Base-by-base conservation (phyloP, 2,329 filamentous ascomycete species). In the Ascochyta pisi region DNA sequence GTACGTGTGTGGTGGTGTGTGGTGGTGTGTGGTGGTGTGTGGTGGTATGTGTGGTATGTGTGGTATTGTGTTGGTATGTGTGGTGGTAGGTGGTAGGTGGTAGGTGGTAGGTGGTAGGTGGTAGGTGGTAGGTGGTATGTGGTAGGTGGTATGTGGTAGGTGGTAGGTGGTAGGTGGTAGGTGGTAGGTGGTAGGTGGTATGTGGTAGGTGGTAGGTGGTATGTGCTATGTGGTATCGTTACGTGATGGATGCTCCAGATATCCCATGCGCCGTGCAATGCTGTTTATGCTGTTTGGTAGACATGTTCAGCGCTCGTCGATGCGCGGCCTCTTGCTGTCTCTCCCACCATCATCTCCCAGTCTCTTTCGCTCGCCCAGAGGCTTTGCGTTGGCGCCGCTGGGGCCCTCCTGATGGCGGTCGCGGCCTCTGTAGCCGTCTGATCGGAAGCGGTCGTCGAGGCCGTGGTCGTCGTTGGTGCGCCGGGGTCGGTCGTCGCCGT, bases 341-440 rank as follows among this genome's bases (percentile, higher is more conserved):
- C 78, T 71, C 54, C 74, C 68, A 3, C 71, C 68, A 6, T 73
- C 68, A 3, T 74, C 74, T 24, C 76, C 76, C 40, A 74, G 69
- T 41, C 79, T 71, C 69, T 82, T 84, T 45, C 87, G 78, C 63
- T 89, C 85, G 0, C 88, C 89, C 22, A 93, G 77, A 1, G 89
- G 88, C 50, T 88, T 83, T 3, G 85, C 85, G 74, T 93, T 93
- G 1, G 89, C 88, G 1, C 89, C 89, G 53, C 84, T 86, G 73
- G 83, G 79, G 9, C 82, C 79, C 12, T 79, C 79, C 26, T 77
- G 70, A 13, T 70, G 69, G 1, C 62, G 22, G 22, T 71, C 65
- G 22, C 66, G 46, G 4, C 63, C 67, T 8, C 59, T 47, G 48
- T 83, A 83, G 10, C 82, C 81, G 67, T 92, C 89, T 2, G 87